Percentiles rank a stretch among this genome's conserved stretches.
These are phyloP conservation scores for Apiotrichum montevideense DNA, from an alignment of 1,284 basidiomycete genomes.

Conservation along the genomic window DNA sequence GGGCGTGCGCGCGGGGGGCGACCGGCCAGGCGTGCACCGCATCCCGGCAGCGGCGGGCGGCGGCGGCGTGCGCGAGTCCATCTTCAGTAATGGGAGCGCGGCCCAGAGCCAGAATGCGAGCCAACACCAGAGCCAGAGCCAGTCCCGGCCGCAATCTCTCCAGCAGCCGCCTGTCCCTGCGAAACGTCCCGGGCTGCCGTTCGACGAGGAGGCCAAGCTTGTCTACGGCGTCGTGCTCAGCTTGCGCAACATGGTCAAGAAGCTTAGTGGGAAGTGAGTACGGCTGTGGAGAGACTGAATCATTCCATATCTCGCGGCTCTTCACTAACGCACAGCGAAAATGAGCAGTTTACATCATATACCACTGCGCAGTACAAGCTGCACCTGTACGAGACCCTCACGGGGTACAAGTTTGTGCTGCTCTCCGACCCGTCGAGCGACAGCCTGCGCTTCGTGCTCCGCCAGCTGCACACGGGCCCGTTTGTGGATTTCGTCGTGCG, in stretches of 20 bases:
- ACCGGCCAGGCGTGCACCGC: slow-evolving; percentile 63
- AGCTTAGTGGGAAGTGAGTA: slow-evolving; percentile 72
- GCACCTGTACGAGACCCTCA: slow-evolving; percentile 84
- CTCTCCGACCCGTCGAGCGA: slow-evolving; percentile 80
- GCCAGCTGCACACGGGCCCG: slow-evolving; percentile 86
- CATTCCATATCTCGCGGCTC: no score
- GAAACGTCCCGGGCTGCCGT: slow-evolving; percentile 56
- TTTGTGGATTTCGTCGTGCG: slow-evolving; percentile 90
- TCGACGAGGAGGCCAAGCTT: slow-evolving; percentile 96
- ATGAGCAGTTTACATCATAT: slow-evolving; percentile 87
- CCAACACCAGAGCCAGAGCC: no score
- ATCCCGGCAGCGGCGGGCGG: slow-evolving; percentile 48
- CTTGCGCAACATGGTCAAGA: slow-evolving; percentile 89
- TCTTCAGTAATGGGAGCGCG: slow-evolving; percentile 15
- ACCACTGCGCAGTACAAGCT: slow-evolving; percentile 88
- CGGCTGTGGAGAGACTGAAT: no score
- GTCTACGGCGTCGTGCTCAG: slow-evolving; percentile 94
- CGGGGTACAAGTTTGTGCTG: slow-evolving; percentile 93
- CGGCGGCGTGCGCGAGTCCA: slow-evolving; percentile 23
- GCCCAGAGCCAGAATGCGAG: no score
- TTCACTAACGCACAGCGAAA: slow-evolving; percentile 56
- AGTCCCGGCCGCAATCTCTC: no score
- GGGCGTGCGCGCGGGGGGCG: slow-evolving; percentile 61
- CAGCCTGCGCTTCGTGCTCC: slow-evolving; percentile 72
- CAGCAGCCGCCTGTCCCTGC: background rate